These are phyloP conservation scores for Kuraishia cidri DNA, from an alignment of 805 yeast species.

Conservation along the genomic window DNA sequence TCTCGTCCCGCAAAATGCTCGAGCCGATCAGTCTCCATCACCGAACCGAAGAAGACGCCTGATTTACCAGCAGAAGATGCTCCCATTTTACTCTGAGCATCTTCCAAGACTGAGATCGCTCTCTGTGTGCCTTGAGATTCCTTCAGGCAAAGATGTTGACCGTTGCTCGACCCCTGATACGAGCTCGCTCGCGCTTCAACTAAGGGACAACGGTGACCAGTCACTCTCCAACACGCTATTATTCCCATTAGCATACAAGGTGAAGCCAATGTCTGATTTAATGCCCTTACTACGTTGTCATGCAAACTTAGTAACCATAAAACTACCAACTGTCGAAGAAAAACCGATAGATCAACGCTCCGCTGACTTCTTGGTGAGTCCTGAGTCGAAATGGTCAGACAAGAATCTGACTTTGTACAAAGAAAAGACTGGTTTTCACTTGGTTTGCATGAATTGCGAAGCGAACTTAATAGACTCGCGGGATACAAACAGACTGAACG, in stretches of 20 bases:
- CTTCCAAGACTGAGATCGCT: background rate
- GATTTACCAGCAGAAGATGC: no score
- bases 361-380: constrained; percentile 1
- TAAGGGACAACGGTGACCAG: no score
- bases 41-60: no score
- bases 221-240: no score
- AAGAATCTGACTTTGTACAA: background rate
- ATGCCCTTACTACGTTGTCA: background rate
- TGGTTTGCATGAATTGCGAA: constrained; percentile 2
- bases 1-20: no score
- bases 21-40: no score
- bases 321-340: background rate
- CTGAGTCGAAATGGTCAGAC: constrained; percentile 3
- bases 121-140: background rate
- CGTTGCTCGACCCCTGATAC: no score
- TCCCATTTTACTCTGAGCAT: background rate
- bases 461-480: constrained; percentile 16
- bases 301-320: background rate
- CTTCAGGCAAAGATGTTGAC: no score
- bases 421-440: background rate
- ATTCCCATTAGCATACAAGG: background rate
- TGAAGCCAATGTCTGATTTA: background rate
- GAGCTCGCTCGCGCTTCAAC: no score
- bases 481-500: constrained; percentile 25
- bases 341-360: no score